Evolutionary conservation across 176 grass and related monocot species (phyloP).

Genomic region (Avena sativa): DNA sequence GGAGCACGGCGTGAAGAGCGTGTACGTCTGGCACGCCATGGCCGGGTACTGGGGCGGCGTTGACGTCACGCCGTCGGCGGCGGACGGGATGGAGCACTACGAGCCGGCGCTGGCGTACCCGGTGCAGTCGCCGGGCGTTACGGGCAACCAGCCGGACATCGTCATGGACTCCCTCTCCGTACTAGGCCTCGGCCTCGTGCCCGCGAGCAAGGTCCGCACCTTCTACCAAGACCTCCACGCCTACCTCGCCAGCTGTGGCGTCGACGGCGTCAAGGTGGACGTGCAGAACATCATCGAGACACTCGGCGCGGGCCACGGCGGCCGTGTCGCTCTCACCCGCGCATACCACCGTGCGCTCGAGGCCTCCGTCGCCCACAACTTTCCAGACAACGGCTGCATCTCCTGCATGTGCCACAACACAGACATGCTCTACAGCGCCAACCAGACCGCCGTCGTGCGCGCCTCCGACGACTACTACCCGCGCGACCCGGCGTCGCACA

Average conservation of each 20-base stretch:
- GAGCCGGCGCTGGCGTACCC: constrained; percentile 73
- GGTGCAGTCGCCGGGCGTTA: constrained; percentile 63
- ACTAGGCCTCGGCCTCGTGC: constrained; percentile 69
- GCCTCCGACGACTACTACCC: constrained; percentile 95
- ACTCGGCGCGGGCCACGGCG: constrained; percentile 71
- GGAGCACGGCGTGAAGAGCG: constrained; percentile 53
- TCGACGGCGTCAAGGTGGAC: constrained; percentile 92
- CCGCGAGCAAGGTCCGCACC: constrained; percentile 42
- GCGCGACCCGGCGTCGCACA: constrained; percentile 80
- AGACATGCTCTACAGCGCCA: constrained; percentile 70
- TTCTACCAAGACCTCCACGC: constrained; percentile 84
- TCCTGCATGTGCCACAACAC: constrained; percentile 94
- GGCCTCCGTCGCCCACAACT: constrained; percentile 59
- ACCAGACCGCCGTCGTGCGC: constrained; percentile 71
- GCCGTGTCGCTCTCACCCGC: constrained; percentile 61
- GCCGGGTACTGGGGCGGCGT: constrained; percentile 82
- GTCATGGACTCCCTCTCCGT: constrained; percentile 73
- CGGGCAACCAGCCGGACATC: constrained; percentile 76
- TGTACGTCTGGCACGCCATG: constrained; percentile 92
- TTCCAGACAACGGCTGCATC: constrained; percentile 84
- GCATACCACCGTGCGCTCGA: constrained; percentile 78
- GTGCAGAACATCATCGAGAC: constrained; percentile 92
- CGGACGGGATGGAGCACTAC: constrained; percentile 55
- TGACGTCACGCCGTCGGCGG: constrained; percentile 45
- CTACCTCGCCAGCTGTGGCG: constrained; percentile 68